Conservation (phyloP, 2,329 filamentous ascomycete genomes). For the Fusarium aywerte region DNA sequence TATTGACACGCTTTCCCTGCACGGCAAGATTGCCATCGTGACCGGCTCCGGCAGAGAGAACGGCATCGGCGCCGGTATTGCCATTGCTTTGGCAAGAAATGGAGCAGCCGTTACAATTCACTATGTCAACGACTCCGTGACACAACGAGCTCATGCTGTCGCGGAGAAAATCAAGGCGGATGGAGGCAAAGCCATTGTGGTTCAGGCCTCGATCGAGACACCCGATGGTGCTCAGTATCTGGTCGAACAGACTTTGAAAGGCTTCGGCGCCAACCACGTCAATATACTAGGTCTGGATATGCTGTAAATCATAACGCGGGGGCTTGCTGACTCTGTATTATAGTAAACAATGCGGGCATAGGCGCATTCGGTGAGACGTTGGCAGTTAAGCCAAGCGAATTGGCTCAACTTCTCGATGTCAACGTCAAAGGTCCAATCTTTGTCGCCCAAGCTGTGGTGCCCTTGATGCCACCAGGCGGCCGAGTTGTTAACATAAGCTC, state of each 20-base stretch:
- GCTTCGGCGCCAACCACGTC: constrained; percentile 50
- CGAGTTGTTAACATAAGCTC: constrained; percentile 43
- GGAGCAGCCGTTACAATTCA: constrained; percentile 56
- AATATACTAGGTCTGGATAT: constrained; percentile 53
- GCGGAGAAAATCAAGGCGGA: constrained; percentile 44
- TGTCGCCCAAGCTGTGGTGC: constrained; percentile 49
- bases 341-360: constrained; percentile 55
- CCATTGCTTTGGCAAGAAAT: constrained; percentile 52
- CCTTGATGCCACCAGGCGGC: constrained; percentile 51
- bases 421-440: constrained; percentile 53
- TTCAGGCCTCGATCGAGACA: constrained; percentile 50
- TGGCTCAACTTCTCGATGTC: constrained; percentile 46
- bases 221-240: constrained; percentile 48
- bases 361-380: constrained; percentile 29
- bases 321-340: background rate
- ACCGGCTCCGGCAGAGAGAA: constrained; percentile 58
- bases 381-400: constrained; percentile 36
- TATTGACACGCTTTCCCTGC: constrained; percentile 53
- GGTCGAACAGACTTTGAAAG: constrained; percentile 50
- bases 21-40: constrained; percentile 56
- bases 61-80: constrained; percentile 57
- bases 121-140: constrained; percentile 51
- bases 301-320: background rate
- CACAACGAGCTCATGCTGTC: constrained; percentile 47
- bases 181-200: constrained; percentile 48